Conservation (phyloP, 345 rosid species). For the Pelargonium nanum region DNA sequence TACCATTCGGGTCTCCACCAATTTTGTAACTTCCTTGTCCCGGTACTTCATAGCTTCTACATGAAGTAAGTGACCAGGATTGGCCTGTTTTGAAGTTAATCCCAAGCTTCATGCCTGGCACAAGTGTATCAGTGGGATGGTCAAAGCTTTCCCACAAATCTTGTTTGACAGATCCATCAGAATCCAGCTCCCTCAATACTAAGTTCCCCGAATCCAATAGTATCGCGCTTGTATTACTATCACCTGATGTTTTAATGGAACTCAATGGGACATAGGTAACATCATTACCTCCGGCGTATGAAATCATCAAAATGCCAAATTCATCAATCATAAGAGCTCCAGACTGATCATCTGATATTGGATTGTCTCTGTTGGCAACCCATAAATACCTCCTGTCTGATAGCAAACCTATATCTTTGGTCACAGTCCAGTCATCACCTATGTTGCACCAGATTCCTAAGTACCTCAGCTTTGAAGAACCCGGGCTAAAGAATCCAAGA, state of each 20-base stretch:
- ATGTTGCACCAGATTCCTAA: too few species aligned
- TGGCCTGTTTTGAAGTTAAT: slow-evolving; percentile 21
- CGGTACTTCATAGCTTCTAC: slow-evolving; percentile 9
- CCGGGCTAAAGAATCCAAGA: slow-evolving; percentile 10
- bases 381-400: not conserved
- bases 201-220: slow-evolving; percentile 28
- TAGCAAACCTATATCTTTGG: too few species aligned
- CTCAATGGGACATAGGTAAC: too few species aligned
- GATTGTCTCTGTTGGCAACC: slow-evolving; percentile 13
- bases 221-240: slow-evolving; percentile 20
- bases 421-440: too few species aligned
- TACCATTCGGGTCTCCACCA: slow-evolving; percentile 18
- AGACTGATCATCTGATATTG: not conserved
- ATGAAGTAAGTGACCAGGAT: slow-evolving; percentile 23
- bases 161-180: slow-evolving; percentile 16
- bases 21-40: slow-evolving; percentile 15
- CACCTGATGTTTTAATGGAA: slow-evolving; percentile 5
- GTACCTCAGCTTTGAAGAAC: not conserved
- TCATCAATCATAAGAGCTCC: not conserved
- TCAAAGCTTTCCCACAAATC: slow-evolving; percentile 16
- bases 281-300: not conserved
- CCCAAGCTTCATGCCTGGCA: slow-evolving; percentile 43
- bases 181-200: slow-evolving; percentile 21
- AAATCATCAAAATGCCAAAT: slow-evolving; percentile 5
- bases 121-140: too few species aligned